Conservation (phyloP, 768 basidiomycete genomes). For the Heimioporus sp. region DNA sequence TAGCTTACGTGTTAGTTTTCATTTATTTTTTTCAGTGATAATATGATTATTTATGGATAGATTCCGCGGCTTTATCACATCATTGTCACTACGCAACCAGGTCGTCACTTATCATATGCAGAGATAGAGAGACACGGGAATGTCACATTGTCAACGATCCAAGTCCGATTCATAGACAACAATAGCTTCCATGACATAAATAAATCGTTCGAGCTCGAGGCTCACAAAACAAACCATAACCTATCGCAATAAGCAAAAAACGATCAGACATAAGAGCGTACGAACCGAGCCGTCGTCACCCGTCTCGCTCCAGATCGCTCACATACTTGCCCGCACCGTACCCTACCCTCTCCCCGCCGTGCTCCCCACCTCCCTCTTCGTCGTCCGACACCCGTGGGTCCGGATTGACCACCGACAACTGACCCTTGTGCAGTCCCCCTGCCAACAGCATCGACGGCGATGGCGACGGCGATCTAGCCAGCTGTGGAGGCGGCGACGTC, state of each 20-base stretch:
- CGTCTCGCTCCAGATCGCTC: constrained; percentile 40
- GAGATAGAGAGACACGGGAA: no score
- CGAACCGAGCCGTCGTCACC: background rate
- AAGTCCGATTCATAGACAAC: background rate
- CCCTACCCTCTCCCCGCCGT: constrained; percentile 34
- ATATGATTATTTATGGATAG: no score
- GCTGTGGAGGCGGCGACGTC: constrained; percentile 29
- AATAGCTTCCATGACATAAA: no score
- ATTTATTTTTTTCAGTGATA: no score
- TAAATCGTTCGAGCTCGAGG: no score
- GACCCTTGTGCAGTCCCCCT: constrained; percentile 7
- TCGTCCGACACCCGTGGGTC: constrained; percentile 28
- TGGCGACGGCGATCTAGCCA: background rate
- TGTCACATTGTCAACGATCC: background rate
- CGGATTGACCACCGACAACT: constrained; percentile 28
- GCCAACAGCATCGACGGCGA: constrained; percentile 4
- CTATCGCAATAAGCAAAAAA: no score
- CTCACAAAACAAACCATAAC: no score
- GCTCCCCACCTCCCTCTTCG: constrained; percentile 40
- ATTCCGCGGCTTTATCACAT: no score
- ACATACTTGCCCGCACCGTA: constrained; percentile 47
- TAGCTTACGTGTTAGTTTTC: constrained; percentile 1
- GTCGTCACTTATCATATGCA: no score
- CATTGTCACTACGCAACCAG: no score
- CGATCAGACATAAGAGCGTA: background rate